Evolutionary conservation across 2,329 filamentous ascomycete genomes (phyloP).

Genomic region (Chrysosporium queenslandicum): DNA sequence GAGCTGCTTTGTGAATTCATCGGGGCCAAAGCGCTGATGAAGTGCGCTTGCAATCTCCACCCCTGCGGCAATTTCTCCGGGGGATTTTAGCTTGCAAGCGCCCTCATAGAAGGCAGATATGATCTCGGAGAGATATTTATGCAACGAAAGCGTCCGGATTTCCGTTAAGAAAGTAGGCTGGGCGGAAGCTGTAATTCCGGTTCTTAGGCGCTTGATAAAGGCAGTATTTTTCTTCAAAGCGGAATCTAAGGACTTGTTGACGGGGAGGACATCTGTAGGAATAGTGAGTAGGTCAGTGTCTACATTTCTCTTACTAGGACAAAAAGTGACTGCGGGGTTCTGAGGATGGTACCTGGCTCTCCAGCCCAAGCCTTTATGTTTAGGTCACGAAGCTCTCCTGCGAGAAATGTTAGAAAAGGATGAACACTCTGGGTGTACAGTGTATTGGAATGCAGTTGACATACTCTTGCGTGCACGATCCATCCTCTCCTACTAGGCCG

Average conservation of each 20-base stretch:
- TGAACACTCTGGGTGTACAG: background rate
- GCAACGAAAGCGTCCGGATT: conserved; percentile 77
- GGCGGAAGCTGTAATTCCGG: conserved; percentile 69
- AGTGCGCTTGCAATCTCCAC: conserved; percentile 92
- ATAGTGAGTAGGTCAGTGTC: conserved; percentile 17
- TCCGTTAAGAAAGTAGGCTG: conserved; percentile 79
- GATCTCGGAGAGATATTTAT: conserved; percentile 95
- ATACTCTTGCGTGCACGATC: conserved; percentile 44
- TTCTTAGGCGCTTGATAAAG: conserved; percentile 92
- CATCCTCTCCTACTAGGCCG: conserved; percentile 29
- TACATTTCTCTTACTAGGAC: conserved; percentile 9
- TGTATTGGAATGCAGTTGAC: conserved; percentile 11
- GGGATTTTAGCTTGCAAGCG: conserved; percentile 79
- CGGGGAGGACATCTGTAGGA: conserved; percentile 59
- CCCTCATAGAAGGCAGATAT: conserved; percentile 94
- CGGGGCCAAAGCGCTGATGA: conserved; percentile 84
- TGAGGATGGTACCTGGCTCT: conserved; percentile 56
- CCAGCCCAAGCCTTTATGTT: conserved; percentile 84
- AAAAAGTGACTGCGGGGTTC: conserved; percentile 5
- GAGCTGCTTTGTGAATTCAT: conserved; percentile 81
- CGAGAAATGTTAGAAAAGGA: conserved; percentile 6
- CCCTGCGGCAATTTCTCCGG: conserved; percentile 81
- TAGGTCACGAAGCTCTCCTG: conserved; percentile 81
- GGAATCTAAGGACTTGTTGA: conserved; percentile 75
- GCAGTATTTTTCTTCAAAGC: conserved; percentile 97